Evolutionary conservation across 306 rosid species (phyloP).

Genomic region (Rosa rugosa): DNA sequence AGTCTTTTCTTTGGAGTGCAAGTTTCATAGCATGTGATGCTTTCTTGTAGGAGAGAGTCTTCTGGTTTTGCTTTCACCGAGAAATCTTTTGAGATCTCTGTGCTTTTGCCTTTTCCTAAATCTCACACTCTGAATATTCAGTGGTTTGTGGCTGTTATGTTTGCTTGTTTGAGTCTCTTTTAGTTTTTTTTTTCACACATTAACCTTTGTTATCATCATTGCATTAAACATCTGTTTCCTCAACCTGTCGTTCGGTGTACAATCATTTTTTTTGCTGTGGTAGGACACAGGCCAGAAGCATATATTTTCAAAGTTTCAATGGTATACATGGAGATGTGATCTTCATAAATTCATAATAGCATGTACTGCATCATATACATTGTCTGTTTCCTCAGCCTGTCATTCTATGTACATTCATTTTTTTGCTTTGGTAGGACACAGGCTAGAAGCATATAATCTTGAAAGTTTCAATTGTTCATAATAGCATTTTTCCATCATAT

Average conservation of each 20-base stretch:
- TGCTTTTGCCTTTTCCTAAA: constrained; percentile 25
- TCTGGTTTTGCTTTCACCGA: constrained; percentile 31
- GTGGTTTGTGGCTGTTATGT: constrained; percentile 22
- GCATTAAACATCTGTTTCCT: neutral
- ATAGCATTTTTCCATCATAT: neutral
- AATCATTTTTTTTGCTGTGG: neutral
- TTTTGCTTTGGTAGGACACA: constrained; percentile 1
- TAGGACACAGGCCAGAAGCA: neutral
- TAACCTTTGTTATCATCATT: neutral
- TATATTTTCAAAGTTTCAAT: neutral
- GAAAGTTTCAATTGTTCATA: neutral
- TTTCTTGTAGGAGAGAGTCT: constrained; percentile 61
- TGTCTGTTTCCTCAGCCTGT: neutral
- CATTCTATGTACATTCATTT: neutral
- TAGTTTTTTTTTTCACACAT: neutral
- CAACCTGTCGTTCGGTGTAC: neutral
- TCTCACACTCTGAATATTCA: constrained; percentile 19
- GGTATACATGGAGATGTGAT: neutral
- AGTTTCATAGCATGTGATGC: constrained; percentile 62
- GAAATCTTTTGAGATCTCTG: constrained; percentile 32
- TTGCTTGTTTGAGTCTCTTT: constrained; percentile 19
- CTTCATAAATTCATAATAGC: neutral
- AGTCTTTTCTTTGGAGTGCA: constrained; percentile 33
- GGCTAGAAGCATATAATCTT: neutral
- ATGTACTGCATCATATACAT: neutral